Percentiles rank a stretch among this genome's conserved stretches.
Evolutionary conservation across 345 rosid genomes (phyloP).

Genomic region (Litchi chinensis): DNA sequence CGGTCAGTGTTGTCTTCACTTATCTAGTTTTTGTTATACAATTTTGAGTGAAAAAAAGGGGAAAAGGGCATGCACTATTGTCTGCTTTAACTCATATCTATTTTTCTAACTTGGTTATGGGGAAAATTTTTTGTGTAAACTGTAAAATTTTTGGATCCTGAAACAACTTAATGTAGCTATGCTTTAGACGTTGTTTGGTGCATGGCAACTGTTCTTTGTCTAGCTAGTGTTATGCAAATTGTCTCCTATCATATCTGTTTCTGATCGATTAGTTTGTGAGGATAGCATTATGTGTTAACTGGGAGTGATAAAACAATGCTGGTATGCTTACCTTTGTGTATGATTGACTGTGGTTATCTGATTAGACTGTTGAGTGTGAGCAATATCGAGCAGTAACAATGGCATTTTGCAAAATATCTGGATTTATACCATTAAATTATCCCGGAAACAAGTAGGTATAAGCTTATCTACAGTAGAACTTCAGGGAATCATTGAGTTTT

Average conservation of each 20-base stretch:
- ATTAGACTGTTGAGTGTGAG: not conserved
- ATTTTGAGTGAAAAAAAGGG: not conserved
- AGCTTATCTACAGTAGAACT: not conserved
- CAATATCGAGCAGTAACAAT: not conserved
- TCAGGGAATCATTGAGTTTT: not conserved
- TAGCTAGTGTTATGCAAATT: not conserved
- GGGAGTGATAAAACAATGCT: not conserved
- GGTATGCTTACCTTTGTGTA: slow-evolving; percentile 7
- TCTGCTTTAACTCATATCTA: not conserved
- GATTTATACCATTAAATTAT: not conserved
- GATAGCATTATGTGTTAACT: not conserved
- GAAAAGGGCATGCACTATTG: not conserved
- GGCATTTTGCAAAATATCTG: not conserved
- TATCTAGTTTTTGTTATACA: not conserved
- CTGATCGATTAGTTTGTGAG: slow-evolving; percentile 15
- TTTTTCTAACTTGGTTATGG: slow-evolving; percentile 5
- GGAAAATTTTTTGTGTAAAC: not conserved
- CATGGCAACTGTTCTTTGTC: not conserved
- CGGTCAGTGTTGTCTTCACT: not conserved
- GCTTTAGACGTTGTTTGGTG: not conserved
- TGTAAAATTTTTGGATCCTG: slow-evolving; percentile 2
- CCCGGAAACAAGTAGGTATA: not conserved
- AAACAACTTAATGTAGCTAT: not conserved
- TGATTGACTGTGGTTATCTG: not conserved
- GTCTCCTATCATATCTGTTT: not conserved